Evolutionary conservation across 139 green algal genomes (phyloP), one percentile per base, ranked within the genome.

Genomic region (Chlorella sp.): DNA sequence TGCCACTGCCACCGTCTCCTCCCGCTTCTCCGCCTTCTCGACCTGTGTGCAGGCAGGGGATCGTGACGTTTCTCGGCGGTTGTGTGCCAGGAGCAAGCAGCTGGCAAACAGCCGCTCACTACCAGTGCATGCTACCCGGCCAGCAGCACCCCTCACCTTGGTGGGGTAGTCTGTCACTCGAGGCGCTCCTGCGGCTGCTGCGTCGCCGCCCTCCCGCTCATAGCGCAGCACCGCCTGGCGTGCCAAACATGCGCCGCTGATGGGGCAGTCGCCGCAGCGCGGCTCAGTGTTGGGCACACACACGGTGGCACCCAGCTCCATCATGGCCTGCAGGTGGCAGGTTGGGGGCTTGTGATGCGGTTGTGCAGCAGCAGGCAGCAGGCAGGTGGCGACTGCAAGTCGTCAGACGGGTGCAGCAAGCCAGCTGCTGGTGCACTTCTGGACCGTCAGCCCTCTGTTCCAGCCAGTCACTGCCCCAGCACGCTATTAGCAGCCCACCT

Each of bases 231-330:
- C 67, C 36, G 34, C 78, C 54, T 41, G 46, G 22, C 58, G 65
- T 30, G 82, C 83, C 16, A 88, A 88, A 80, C 96, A 99, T 22
- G 64, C 72, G 28, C 28, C 44, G 13, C 60, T 73, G 22, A 95
- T 58, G 44, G 96, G 95, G 91, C 96, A 99, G 0, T 46, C 70
- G 26, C 19, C 83, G 84, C 96, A 99, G 64, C 84, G 41, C 1
- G 97, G 88, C 58, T 80, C 89, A 38, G 91, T 88, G 44, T 87
- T 87, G 19, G 94, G 93, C 26, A 92, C 90, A 90, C 97, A 99
- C 11, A 98, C 87, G 0, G 91, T 95, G 24, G 97, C 96, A 0
- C 97, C 97, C 34, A 98, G 92, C 93, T 99, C 97, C 97, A 99
- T 99, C 79, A 99, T 84, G 32, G 96, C 96, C 94, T 97, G 89